Percentiles rank a stretch among this genome's conserved stretches.
These are phyloP conservation scores for Allantophomopsis lycopodina DNA, from an alignment of 2,329 filamentous ascomycete genomes.

Conservation along the genomic window DNA sequence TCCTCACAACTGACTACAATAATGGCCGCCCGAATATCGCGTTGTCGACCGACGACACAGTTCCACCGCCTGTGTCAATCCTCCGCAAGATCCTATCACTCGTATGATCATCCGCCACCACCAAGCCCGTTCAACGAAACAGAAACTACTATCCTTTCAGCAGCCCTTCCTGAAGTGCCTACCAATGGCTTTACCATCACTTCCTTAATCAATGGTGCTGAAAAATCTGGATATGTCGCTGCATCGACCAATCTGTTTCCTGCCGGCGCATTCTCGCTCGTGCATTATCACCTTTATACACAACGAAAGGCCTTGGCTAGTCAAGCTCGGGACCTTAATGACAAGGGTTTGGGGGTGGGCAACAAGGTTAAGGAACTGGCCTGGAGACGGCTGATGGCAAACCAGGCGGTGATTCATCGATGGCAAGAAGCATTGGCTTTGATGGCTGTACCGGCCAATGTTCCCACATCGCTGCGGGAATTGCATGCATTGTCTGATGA, in stretches of 20 bases:
- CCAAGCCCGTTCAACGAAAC: conserved; percentile 45
- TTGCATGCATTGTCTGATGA: conserved; percentile 78
- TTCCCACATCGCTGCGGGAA: conserved; percentile 64
- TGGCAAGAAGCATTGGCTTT: conserved; percentile 83
- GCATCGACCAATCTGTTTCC: conserved; percentile 76
- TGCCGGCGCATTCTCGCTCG: conserved; percentile 66
- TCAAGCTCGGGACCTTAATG: no score
- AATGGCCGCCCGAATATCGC: not conserved
- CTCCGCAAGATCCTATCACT: conserved; percentile 45
- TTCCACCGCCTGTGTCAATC: not conserved
- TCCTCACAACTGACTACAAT: no score
- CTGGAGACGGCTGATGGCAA: conserved; percentile 65
- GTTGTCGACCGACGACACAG: not conserved
- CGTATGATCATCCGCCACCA: conserved; percentile 49
- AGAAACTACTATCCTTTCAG: conserved; percentile 66
- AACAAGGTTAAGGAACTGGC: conserved; percentile 57
- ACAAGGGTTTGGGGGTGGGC: conserved; percentile 23
- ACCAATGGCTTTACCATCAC: conserved; percentile 67
- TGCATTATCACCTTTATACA: conserved; percentile 62
- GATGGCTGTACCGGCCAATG: conserved; percentile 74
- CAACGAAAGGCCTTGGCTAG: conserved; percentile 44
- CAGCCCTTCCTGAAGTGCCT: conserved; percentile 70
- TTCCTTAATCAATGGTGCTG: conserved; percentile 63
- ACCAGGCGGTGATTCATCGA: conserved; percentile 54
- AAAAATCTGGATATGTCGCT: conserved; percentile 75